Conservation (phyloP, 192 early-diverging fungal genomes). For the Glomus cerebriforme region DNA sequence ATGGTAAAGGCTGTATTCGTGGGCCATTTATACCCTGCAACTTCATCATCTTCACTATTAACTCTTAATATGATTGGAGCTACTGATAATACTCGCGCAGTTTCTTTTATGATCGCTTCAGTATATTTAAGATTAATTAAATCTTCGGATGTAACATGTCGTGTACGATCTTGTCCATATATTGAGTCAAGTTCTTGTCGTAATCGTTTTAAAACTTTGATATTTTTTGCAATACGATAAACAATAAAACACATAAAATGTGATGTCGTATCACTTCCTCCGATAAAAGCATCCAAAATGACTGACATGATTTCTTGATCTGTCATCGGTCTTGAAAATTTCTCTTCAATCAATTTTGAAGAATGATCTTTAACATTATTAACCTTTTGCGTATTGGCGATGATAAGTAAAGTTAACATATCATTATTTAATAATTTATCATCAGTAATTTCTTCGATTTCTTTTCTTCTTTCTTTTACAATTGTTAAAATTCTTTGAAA, state of each 20-base stretch:
- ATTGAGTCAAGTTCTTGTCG: not conserved
- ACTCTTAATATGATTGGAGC: not conserved
- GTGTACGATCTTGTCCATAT: not conserved
- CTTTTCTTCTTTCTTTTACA: constrained; percentile 12
- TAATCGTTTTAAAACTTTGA: not conserved
- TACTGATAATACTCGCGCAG: not conserved
- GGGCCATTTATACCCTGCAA: not conserved
- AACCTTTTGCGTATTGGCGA: not conserved
- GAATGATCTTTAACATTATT: not conserved
- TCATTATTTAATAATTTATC: not conserved
- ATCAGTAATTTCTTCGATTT: not conserved
- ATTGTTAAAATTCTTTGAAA: not conserved
- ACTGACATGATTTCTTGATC: constrained; percentile 8
- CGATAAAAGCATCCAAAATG: not conserved
- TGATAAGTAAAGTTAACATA: constrained; percentile 5
- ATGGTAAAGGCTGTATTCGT: not conserved
- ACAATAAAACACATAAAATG: not conserved
- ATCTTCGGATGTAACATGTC: not conserved
- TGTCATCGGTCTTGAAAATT: constrained; percentile 2
- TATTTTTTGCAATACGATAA: not conserved
- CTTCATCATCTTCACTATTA: not conserved
- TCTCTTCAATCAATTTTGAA: not conserved
- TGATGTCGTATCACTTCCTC: constrained; percentile 11
- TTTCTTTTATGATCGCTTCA: not conserved
- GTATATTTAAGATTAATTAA: constrained; percentile 1